phyloP scores from a whole-genome alignment of 2,329 filamentous ascomycete genomes.

The Harringtonia aguacate region DNA sequence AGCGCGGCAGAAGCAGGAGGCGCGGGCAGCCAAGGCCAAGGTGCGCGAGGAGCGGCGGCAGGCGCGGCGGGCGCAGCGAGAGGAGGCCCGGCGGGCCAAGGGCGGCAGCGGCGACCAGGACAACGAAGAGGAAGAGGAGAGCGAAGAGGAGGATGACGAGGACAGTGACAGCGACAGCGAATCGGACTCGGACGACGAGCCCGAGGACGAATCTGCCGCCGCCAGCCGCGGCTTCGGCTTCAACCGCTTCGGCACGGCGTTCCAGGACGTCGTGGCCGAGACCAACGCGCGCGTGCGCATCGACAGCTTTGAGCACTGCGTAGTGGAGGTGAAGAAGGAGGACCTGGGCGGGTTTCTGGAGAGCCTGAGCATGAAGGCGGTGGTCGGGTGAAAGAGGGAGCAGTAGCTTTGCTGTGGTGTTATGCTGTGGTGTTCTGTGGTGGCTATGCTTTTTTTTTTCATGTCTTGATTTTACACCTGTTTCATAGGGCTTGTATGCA shows the following conservation, averaged over 20 bases:
- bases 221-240: slow-evolving; percentile 51
- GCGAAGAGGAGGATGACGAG: slow-evolving; percentile 28
- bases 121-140: slow-evolving; percentile 48
- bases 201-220: slow-evolving; percentile 34
- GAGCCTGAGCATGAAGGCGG: slow-evolving; percentile 80
- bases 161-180: slow-evolving; percentile 17
- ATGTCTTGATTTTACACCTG: too few relatives aligned
- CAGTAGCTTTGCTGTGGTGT: too few relatives aligned
- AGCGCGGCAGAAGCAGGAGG: slow-evolving; percentile 51
- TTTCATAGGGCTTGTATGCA: too few relatives aligned
- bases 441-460: too few relatives aligned
- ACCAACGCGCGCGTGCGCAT: slow-evolving; percentile 83
- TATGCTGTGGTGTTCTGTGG: too few relatives aligned
- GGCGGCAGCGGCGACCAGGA: neutral
- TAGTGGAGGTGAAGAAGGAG: slow-evolving; percentile 96
- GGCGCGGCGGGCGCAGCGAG: slow-evolving; percentile 44
- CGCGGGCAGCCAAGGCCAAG: slow-evolving; percentile 54
- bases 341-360: slow-evolving; percentile 87
- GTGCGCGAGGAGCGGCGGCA: slow-evolving; percentile 44
- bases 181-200: slow-evolving; percentile 28
- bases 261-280: slow-evolving; percentile 88
- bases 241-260: slow-evolving; percentile 89
- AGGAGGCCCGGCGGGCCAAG: neutral
- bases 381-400: slow-evolving; percentile 61
- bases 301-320: slow-evolving; percentile 94